phyloP scores from a whole-genome alignment of 495 filamentous ascomycete genomes.

The Jackrogersella multiformis region DNA sequence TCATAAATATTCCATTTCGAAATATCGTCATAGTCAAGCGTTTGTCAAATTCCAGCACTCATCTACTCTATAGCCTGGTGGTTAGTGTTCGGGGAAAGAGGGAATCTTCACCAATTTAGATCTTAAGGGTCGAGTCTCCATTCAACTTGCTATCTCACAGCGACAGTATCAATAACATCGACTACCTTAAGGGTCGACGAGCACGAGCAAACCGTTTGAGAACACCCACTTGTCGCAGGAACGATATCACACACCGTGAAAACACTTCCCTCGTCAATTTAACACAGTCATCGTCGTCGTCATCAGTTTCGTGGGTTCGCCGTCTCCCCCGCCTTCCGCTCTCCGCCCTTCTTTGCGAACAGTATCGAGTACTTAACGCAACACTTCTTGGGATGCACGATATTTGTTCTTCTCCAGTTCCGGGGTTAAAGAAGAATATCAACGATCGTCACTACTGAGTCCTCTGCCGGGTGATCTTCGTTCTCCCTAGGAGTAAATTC shows the following conservation, averaged over 20 bases:
- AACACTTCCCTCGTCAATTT: background rate
- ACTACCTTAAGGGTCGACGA: background rate
- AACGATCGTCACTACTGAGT: background rate
- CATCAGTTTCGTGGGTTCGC: background rate
- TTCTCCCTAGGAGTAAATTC: background rate
- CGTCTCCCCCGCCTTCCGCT: background rate
- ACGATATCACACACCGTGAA: constrained; percentile 10
- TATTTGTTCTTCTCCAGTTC: background rate
- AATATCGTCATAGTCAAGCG: constrained; percentile 24
- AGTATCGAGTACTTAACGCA: background rate
- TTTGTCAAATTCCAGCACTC: constrained; percentile 8
- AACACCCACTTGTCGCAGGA: background rate
- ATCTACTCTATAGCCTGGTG: constrained; percentile 7
- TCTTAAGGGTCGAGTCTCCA: background rate
- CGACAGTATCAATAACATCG: constrained; percentile 19
- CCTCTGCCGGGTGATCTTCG: background rate
- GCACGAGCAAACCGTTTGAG: constrained; percentile 1
- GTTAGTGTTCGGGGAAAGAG: constrained; percentile 18
- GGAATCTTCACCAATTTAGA: background rate
- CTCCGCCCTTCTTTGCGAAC: background rate
- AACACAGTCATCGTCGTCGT: background rate
- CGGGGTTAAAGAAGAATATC: background rate
- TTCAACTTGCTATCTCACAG: constrained; percentile 12
- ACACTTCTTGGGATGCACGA: background rate
- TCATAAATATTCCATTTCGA: constrained; percentile 24